phyloP scores from a whole-genome alignment of 2,329 filamentous ascomycete genomes.

The Talaromyces sp. region DNA sequence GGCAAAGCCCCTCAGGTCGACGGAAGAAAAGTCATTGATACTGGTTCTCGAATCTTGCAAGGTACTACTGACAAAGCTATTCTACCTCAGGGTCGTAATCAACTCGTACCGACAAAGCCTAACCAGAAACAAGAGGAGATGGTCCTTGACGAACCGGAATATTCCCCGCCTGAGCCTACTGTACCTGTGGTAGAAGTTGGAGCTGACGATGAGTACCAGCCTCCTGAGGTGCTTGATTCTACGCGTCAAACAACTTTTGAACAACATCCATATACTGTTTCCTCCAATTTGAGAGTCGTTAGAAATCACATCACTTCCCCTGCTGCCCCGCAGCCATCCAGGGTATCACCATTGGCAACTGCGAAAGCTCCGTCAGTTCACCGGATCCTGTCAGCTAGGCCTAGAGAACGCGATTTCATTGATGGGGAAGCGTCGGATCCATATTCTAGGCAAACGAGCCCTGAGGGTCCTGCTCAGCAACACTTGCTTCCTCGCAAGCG shows the following conservation, averaged over 20 bases:
- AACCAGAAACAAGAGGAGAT: slow-evolving; percentile 9
- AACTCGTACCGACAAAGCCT: background rate
- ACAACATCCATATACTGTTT: slow-evolving; percentile 37
- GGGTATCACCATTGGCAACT: slow-evolving; percentile 58
- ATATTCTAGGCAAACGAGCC: slow-evolving; percentile 43
- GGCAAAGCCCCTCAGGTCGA: background rate
- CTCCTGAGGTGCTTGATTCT: slow-evolving; percentile 32
- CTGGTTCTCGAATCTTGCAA: slow-evolving; percentile 11
- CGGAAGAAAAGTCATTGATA: slow-evolving; percentile 3
- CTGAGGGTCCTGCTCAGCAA: slow-evolving; percentile 37
- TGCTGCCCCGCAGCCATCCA: slow-evolving; percentile 70
- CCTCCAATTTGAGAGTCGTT: slow-evolving; percentile 59
- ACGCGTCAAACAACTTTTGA: slow-evolving; percentile 40
- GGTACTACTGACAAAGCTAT: slow-evolving; percentile 18
- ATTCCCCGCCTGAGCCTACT: slow-evolving; percentile 46
- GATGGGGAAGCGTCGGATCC: slow-evolving; percentile 28
- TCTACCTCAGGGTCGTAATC: slow-evolving; percentile 21
- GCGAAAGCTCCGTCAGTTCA: slow-evolving; percentile 52
- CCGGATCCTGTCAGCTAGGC: slow-evolving; percentile 41
- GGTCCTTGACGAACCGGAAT: slow-evolving; percentile 45
- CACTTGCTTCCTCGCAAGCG: slow-evolving; percentile 51
- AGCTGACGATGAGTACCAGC: slow-evolving; percentile 27
- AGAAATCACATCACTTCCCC: slow-evolving; percentile 71
- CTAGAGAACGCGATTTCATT: slow-evolving; percentile 37
- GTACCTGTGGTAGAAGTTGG: slow-evolving; percentile 30